These are phyloP conservation scores for Lipomyces lipofer DNA, from an alignment of 805 yeast species.

Conservation along the genomic window DNA sequence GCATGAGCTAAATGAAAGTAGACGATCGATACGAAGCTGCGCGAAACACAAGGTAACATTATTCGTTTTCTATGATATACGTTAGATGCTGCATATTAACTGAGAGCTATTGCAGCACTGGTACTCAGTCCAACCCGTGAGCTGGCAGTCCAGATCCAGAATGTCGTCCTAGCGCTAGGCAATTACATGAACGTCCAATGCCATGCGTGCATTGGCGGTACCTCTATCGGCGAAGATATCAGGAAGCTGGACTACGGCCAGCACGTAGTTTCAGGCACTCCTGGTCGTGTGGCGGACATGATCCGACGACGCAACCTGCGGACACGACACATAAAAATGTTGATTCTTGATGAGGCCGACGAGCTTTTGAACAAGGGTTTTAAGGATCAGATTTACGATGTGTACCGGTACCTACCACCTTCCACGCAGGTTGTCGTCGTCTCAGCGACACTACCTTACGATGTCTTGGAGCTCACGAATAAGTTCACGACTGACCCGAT, in stretches of 20 bases:
- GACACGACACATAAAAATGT: slow-evolving; percentile 85
- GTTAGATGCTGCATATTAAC: slow-evolving; percentile 58
- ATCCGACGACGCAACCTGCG: slow-evolving; percentile 83
- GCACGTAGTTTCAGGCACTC: slow-evolving; percentile 95
- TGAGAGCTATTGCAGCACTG: slow-evolving; percentile 61
- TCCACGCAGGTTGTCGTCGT: slow-evolving; percentile 92
- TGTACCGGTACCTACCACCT: slow-evolving; percentile 83
- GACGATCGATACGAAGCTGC: slow-evolving; percentile 31
- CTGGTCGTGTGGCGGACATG: slow-evolving; percentile 97
- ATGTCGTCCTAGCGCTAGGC: slow-evolving; percentile 87
- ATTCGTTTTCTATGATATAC: neutral
- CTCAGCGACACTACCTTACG: slow-evolving; percentile 91
- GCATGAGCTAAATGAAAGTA: neutral
- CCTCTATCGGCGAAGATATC: slow-evolving; percentile 82
- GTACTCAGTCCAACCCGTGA: slow-evolving; percentile 97
- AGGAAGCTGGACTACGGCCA: slow-evolving; percentile 82
- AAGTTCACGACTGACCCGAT: slow-evolving; percentile 95
- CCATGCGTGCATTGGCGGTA: slow-evolving; percentile 98
- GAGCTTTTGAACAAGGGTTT: slow-evolving; percentile 92
- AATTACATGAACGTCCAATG: slow-evolving; percentile 85
- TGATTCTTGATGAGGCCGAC: slow-evolving; percentile 97
- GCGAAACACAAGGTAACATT: slow-evolving; percentile 30
- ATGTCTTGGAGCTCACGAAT: slow-evolving; percentile 85
- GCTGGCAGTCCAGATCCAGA: slow-evolving; percentile 93
- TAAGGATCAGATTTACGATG: slow-evolving; percentile 93